Base-by-base conservation (phyloP, 2,329 filamentous ascomycete species). In the Erysiphe pulchra region DNA sequence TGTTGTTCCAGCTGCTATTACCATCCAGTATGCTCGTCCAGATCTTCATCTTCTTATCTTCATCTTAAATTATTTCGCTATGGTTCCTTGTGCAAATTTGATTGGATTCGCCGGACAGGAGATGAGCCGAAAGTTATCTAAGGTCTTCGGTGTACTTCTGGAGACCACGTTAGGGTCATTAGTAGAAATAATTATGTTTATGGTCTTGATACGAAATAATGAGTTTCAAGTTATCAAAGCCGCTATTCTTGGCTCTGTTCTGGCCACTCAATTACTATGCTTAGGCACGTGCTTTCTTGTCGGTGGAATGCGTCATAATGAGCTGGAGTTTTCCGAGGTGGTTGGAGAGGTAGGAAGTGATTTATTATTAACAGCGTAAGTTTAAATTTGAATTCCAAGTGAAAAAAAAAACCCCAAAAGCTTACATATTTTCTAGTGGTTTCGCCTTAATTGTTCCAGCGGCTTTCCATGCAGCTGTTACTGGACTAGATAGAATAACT, bases 161-260 rank as follows among this genome's bases (percentile, higher is more conserved):
- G 20, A 24, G 20, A 24, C 20, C 20, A 24, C 20, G 79, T 78
- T 24, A 80, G 80, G 79, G 2, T 81, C 79, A 0, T 62, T 85
- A 11, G 81, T 90, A 44, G 83, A 92, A 57, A 77, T 92, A 47
- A 71, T 92, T 40, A 63, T 92, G 20, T 87, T 92, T 61, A 78
- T 87, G 65, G 71, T 86, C 2, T 63, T 92, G 38, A 66, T 90
- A 4, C 59, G 56, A 8, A 59, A 64, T 2, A 50, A 65, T 45
- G 60, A 64, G 58, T 75, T 77, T 48, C 66, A 69, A 16, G 79
- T 90, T 53, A 82, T 90, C 53, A 74, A 82, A 56, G 80, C 81
- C 45, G 83, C 84, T 18, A 86, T 92, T 45, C 63, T 24, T 24
- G 20, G 20, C 6, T 24, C 20, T 6, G 20, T 24, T 24, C 20